Conservation (phyloP, 1,139 yeast genomes). For the Kazachstania sp. region DNA sequence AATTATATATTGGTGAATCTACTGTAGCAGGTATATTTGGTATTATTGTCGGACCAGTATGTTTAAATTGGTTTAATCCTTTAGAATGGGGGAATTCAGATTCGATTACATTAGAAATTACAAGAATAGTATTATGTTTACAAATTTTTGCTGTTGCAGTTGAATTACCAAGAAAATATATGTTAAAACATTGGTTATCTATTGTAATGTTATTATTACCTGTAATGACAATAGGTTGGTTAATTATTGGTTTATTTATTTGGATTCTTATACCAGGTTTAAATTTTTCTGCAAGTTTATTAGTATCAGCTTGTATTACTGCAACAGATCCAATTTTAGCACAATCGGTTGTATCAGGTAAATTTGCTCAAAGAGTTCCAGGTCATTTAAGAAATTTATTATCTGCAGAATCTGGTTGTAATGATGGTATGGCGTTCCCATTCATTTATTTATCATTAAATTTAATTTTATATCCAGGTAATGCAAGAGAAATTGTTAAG, state of each 20-base stretch:
- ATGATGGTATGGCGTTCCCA: conserved; percentile 98
- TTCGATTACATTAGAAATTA: conserved; percentile 75
- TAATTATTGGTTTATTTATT: conserved; percentile 74
- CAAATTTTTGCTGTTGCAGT: conserved; percentile 98
- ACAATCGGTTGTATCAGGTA: conserved; percentile 97
- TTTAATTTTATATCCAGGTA: conserved; percentile 56
- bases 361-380: conserved; percentile 93
- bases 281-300: conserved; percentile 63
- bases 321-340: conserved; percentile 98
- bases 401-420: conserved; percentile 93
- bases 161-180: conserved; percentile 87
- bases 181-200: conserved; percentile 84
- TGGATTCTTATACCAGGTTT: conserved; percentile 84
- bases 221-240: conserved; percentile 93
- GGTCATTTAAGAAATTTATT: conserved; percentile 87
- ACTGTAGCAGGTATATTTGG: conserved; percentile 91
- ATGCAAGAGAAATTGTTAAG: conserved; percentile 59
- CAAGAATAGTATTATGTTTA: conserved; percentile 79
- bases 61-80: conserved; percentile 84
- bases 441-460: conserved; percentile 72
- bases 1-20: conserved; percentile 88
- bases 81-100: conserved; percentile 86
- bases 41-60: conserved; percentile 87
- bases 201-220: conserved; percentile 74
- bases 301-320: conserved; percentile 87